These are phyloP conservation scores for Annulohypoxylon nitens DNA, from an alignment of 495 filamentous ascomycete species.

Conservation along the genomic window DNA sequence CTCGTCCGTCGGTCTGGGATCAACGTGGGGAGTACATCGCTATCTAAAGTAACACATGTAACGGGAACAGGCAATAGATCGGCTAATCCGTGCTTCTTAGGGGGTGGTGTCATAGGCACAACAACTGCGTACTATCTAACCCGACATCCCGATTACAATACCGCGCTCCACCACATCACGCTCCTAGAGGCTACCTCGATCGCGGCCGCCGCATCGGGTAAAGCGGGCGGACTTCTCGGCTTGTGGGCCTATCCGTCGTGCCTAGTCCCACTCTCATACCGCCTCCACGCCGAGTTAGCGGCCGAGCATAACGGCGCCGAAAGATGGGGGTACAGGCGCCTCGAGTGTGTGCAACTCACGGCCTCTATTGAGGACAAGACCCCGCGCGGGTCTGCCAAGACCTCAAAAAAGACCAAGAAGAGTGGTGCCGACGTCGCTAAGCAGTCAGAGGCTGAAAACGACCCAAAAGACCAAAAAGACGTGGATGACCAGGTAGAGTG, in stretches of 20 bases:
- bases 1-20: constrained; percentile 18
- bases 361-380: constrained; percentile 65
- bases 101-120: constrained; percentile 94
- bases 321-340: constrained; percentile 87
- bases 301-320: constrained; percentile 83
- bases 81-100: constrained; percentile 58
- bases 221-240: constrained; percentile 91
- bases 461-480: constrained; percentile 27
- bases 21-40: constrained; percentile 32
- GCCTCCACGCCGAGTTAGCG: constrained; percentile 86
- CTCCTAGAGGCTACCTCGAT: constrained; percentile 90
- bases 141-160: constrained; percentile 86
- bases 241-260: constrained; percentile 92
- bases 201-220: constrained; percentile 92
- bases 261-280: constrained; percentile 89
- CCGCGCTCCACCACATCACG: constrained; percentile 80
- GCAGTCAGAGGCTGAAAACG: background rate
- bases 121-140: constrained; percentile 95
- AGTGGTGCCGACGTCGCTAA: constrained; percentile 31
- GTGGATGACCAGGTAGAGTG: constrained; percentile 54
- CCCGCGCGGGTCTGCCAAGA: constrained; percentile 31
- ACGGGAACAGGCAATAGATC: constrained; percentile 2
- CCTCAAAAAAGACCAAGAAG: constrained; percentile 53
- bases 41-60: constrained; percentile 10
- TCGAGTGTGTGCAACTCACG: constrained; percentile 80